Conservation (phyloP, 768 basidiomycete species). For the Baorangia bicolor region DNA sequence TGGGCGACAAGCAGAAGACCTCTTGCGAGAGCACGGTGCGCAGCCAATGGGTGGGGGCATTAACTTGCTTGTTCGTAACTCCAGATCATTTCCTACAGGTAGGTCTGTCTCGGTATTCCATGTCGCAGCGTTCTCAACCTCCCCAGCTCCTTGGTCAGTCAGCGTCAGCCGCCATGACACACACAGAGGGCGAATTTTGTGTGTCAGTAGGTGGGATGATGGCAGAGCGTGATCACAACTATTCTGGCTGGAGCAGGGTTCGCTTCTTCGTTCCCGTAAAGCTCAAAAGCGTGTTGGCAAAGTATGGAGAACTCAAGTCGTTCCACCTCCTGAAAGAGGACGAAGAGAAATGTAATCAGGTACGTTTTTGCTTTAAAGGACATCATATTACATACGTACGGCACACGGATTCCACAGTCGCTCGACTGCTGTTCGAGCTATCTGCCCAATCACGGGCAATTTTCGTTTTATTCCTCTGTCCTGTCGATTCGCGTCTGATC, state of each 20-base stretch:
- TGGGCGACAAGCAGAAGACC: slow-evolving; percentile 6
- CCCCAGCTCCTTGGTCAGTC: slow-evolving; percentile 51
- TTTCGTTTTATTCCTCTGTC: not conserved
- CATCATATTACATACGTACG: not conserved
- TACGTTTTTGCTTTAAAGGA: slow-evolving; percentile 14
- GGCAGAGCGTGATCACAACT: slow-evolving; percentile 20
- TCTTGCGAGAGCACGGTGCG: slow-evolving; percentile 1
- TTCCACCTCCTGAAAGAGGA: slow-evolving; percentile 28
- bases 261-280: slow-evolving; percentile 29
- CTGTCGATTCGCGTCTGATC: slow-evolving; percentile 15
- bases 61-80: slow-evolving; percentile 45
- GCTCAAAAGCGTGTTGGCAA: slow-evolving; percentile 29
- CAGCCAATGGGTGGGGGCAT: slow-evolving; percentile 26
- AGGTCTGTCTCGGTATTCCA: slow-evolving; percentile 10
- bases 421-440: slow-evolving; percentile 6
- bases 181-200: slow-evolving; percentile 51
- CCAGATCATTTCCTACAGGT: slow-evolving; percentile 48
- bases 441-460: slow-evolving; percentile 1
- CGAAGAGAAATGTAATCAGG: slow-evolving; percentile 27
- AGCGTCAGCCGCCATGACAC: slow-evolving; percentile 46
- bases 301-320: slow-evolving; percentile 33
- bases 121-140: slow-evolving; percentile 5
- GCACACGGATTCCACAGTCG: not conserved
- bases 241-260: slow-evolving; percentile 24
- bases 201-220: slow-evolving; percentile 40